A percentile compares a stretch with the other conserved stretches of the same genome.
Evolutionary conservation across 805 yeast genomes (phyloP).

Genomic region (Metschnikowia peoriensis): DNA sequence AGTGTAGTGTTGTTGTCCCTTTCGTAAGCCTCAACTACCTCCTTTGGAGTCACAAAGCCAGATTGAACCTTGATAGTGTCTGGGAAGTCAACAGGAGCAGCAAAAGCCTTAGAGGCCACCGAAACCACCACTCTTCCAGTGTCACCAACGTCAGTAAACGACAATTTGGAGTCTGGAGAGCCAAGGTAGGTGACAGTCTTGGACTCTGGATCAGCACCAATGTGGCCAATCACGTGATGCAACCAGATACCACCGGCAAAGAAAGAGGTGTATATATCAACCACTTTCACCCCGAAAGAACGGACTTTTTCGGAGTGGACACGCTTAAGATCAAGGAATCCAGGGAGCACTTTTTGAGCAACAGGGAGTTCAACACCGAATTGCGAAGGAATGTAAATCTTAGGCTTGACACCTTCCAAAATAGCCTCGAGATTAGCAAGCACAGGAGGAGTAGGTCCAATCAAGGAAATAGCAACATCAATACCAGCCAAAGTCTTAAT

Average conservation of each 20-base stretch:
- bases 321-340: constrained; percentile 32
- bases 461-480: constrained; percentile 51
- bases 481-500: constrained; percentile 41
- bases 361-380: constrained; percentile 44
- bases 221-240: constrained; percentile 23
- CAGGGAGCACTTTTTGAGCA: constrained; percentile 29
- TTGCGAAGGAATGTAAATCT: constrained; percentile 32
- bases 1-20: constrained; percentile 30
- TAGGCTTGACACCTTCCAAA: constrained; percentile 42
- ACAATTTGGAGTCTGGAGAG: constrained; percentile 28
- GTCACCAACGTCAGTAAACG: constrained; percentile 29
- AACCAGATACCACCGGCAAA: constrained; percentile 32
- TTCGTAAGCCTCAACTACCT: constrained; percentile 42
- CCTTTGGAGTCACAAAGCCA: constrained; percentile 36
- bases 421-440: constrained; percentile 38
- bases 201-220: constrained; percentile 32
- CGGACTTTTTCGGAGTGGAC: constrained; percentile 40
- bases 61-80: constrained; percentile 44
- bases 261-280: constrained; percentile 40
- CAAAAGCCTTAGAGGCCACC: constrained; percentile 33
- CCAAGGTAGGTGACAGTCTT: constrained; percentile 43
- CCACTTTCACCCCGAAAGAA: constrained; percentile 45
- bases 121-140: constrained; percentile 44
- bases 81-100: constrained; percentile 36
- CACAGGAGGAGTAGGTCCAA: constrained; percentile 29